A percentile compares a stretch with the other conserved stretches of the same genome.
Conservation (phyloP, 177 flowering plant species). For the Vitis hybrid region DNA sequence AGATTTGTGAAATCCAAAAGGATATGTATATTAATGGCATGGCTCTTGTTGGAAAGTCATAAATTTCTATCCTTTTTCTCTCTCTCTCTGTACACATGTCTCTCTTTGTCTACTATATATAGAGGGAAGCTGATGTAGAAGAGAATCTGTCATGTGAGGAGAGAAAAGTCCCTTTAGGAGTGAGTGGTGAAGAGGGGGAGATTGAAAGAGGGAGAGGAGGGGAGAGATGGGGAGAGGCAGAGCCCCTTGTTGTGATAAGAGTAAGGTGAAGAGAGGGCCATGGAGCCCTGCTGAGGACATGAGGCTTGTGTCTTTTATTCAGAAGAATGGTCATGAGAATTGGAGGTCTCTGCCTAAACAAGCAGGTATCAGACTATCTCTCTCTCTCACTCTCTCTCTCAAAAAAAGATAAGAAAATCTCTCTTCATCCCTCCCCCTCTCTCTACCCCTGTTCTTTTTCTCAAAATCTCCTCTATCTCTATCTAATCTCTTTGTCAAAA, state of each 20-base stretch:
- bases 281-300: conserved; percentile 74
- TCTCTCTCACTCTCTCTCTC: conserved; percentile 14
- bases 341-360: conserved; percentile 87
- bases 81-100: conserved; percentile 6
- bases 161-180: no score
- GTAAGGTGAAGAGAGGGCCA: conserved; percentile 71
- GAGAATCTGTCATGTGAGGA: neutral
- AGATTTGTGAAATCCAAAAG: neutral
- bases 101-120: conserved; percentile 2
- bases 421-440: neutral
- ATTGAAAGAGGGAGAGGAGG: conserved; percentile 7
- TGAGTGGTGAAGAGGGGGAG: neutral
- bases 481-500: neutral
- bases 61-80: neutral
- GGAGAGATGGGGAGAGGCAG: conserved; percentile 57
- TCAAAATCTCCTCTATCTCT: neutral
- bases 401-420: neutral
- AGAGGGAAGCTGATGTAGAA: neutral
- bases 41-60: conserved; percentile 11
- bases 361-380: conserved; percentile 45
- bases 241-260: conserved; percentile 73
- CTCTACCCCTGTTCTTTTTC: neutral
- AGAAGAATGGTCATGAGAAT: conserved; percentile 66
- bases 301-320: conserved; percentile 55
- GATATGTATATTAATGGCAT: conserved; percentile 10